phyloP scores from a whole-genome alignment of 805 yeast species.

The Sporopachydermia quercuum region DNA sequence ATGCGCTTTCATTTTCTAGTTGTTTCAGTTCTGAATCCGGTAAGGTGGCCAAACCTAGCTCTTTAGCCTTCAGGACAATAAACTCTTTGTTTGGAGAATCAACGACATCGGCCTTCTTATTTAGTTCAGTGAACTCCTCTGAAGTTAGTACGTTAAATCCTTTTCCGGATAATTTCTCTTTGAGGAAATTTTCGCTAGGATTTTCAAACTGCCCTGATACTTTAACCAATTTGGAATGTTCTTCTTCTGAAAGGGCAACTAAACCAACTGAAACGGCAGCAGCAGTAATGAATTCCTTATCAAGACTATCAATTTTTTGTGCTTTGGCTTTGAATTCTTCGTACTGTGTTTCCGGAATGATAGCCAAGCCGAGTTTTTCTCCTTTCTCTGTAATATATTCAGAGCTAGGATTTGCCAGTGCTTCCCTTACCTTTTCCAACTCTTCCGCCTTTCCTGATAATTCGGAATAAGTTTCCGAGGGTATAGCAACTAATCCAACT shows the following conservation, averaged over 20 bases:
- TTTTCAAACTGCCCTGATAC: too few relatives aligned
- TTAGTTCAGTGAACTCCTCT: conserved; percentile 12
- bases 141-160: conserved; percentile 7
- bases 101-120: conserved; percentile 13
- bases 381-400: conserved; percentile 23
- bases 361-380: conserved; percentile 24
- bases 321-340: not conserved
- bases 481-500: conserved; percentile 1
- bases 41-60: conserved; percentile 12
- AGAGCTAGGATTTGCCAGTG: conserved; percentile 17
- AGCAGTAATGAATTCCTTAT: not conserved
- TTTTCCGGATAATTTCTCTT: conserved; percentile 2
- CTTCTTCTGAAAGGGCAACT: not conserved
- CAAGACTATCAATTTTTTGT: not conserved
- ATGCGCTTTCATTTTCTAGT: not conserved
- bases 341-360: conserved; percentile 14
- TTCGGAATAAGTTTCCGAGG: not conserved
- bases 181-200: not conserved
- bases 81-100: conserved; percentile 18
- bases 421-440: too few relatives aligned
- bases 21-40: conserved; percentile 9
- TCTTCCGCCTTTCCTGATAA: not conserved
- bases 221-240: not conserved
- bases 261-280: not conserved
- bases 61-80: conserved; percentile 13